Evolutionary conservation across 208 protist species (phyloP), one percentile per base, ranked within the genome.

Genomic region (Acanthamoeba royreba): DNA sequence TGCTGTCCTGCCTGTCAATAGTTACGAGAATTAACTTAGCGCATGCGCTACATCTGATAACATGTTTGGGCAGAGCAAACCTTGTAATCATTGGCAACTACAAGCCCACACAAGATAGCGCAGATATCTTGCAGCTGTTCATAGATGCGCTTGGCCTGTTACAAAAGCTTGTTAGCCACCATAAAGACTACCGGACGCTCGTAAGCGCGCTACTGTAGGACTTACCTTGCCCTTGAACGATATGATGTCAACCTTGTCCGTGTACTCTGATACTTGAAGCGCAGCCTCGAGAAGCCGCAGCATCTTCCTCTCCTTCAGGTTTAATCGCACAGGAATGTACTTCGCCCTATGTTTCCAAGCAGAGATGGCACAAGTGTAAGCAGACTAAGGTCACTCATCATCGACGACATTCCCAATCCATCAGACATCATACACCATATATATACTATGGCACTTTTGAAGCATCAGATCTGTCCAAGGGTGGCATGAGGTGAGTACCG

Each of bases 211-310:
- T 8, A 13, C 38, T 4, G 46, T 7, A 11, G n/a, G 22, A 35
- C 5, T 8, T 86, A 86, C 83, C 88, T 93, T 93, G 58, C 46
- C 74, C 28, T 43, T 35, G 11, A 15, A 31, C 22, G 61, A 53
- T 17, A 94, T 38, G 35, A 94, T 94, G 61, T 96, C 95, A 5
- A 96, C 86, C 52, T 96, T 95, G 43, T 97, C 96, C 22, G 97
- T 97, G 89, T 98, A 98, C 47, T 97, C 94, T 17, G 90, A 95
- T 0, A 97, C 96, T 0, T 97, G 92, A 9, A 98, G 92, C 28
- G 96, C 89, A 19, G 97, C 95, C 49, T 97, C 96, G 3, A 98
- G 33, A 28, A 98, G 81, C 58, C 96, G 63, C 17, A 98, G 88
- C 47, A 95, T 25, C 42, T 96, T 94, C 55, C 97, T 93, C 63